Base-by-base conservation (phyloP, 2,329 filamentous ascomycete genomes). In the Alternaria hordeiaustralica region DNA sequence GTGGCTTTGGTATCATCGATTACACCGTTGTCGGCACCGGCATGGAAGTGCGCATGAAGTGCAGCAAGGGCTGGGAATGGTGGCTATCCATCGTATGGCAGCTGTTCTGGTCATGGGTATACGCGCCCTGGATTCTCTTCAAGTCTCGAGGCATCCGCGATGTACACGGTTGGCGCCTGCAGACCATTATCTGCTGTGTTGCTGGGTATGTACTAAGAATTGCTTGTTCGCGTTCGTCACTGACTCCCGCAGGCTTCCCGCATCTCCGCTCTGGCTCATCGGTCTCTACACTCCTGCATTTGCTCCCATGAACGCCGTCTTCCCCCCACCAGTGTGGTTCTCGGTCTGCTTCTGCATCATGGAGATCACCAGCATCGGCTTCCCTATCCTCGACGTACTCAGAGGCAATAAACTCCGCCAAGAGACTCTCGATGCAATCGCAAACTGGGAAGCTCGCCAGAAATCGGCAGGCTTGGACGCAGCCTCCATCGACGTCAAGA, bases 41-140 rank as follows among this genome's bases (percentile, higher is more conserved):
- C 4, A 63, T 61, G 41, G 73, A 77, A 59, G 58, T 70, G 15
- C 64, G 70, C 15, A 57, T 68, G 23, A 68, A 72, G 33, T 78
- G 75, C 46, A 69, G 66, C 47, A 75, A 74, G 53, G 77, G 77
- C 4, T 79, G 77, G 77, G 76, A 79, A 44, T 79, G 77, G 77
- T 79, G 76, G 76, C 63, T 75, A 4, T 75, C 75, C 0, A 75
- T 79, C 12, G 71, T 78, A 3, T 79, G 77, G 77, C 77, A 79
- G 44, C 71, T 79, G 20, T 76, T 78, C 65, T 79, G 77, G 77
- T 69, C 74, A 2, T 79, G 77, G 77, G 58, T 79, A 5, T 78
- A 78, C 49, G 77, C 77, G 8, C 77, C 76, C 3, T 78, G 76
- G 59, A 66, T 75, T 56, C 66, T 79, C 10, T 78, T 75, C 72